phyloP scores from a whole-genome alignment of 2,329 filamentous ascomycete species.

The Atkinsonella texensis region DNA sequence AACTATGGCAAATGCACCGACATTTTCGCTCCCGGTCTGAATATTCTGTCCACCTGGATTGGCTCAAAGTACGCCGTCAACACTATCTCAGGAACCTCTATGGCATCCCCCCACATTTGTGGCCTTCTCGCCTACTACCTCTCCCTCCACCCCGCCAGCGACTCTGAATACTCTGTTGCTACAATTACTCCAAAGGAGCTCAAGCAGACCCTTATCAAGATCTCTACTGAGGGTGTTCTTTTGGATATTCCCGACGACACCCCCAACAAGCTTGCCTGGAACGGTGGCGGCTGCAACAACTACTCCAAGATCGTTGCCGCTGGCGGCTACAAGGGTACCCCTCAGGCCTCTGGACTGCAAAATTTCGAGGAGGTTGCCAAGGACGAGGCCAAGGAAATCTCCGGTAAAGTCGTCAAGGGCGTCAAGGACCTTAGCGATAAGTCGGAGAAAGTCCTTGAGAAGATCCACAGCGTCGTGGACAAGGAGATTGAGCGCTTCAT shows the following conservation, averaged over 20 bases:
- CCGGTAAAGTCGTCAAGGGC: constrained; percentile 43
- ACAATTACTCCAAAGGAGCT: constrained; percentile 87
- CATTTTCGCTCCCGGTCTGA: constrained; percentile 94
- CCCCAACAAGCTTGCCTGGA: constrained; percentile 94
- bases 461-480: constrained; percentile 50
- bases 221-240: constrained; percentile 70
- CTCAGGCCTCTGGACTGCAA: constrained; percentile 34
- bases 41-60: constrained; percentile 97
- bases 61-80: constrained; percentile 93
- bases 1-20: constrained; percentile 99
- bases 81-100: constrained; percentile 98
- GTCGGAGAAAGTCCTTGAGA: constrained; percentile 49
- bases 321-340: constrained; percentile 55
- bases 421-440: constrained; percentile 40
- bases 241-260: constrained; percentile 76
- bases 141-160: constrained; percentile 80
- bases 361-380: constrained; percentile 49
- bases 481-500: constrained; percentile 50
- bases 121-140: constrained; percentile 97
- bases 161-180: constrained; percentile 85
- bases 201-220: constrained; percentile 74
- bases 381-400: constrained; percentile 47
- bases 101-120: constrained; percentile 94
- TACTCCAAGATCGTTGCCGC: constrained; percentile 69
- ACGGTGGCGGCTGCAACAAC: constrained; percentile 91